Evolutionary conservation across 106 monocot genomes (phyloP), one percentile per base, ranked within the genome.

Genomic region (Apostasia ramifera): DNA sequence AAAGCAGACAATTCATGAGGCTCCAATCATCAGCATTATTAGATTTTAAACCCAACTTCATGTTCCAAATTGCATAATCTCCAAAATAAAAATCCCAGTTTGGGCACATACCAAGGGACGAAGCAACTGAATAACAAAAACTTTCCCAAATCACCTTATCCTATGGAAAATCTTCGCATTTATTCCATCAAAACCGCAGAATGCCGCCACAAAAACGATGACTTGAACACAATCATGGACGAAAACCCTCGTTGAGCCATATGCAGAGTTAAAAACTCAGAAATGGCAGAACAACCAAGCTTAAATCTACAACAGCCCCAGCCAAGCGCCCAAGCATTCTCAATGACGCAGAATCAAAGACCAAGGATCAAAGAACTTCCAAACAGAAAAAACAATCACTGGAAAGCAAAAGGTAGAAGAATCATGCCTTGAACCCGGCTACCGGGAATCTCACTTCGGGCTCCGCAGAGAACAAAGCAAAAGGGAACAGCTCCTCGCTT

Each of bases 101-200:
- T 50, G 50, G 50, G 50, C 50, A 50, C 50, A 50, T 8, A 50
- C 4, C 6, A 50, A 50, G 50, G 8, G 50, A 26, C 38, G 57
- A 2, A 57, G 38, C 26, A 26, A 57, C 57, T 3, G 10, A 37
- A 57, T 37, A 57, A 57, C 57, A 26, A 57, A 5, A 26, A 26
- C 38, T 57, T 57, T 26, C 38, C 38, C n/a, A 57, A 37, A 40
- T 9, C 8, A 26, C 26, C 40, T 59, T 37, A 40, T 59, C 40
- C 62, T 44, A 2, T 13, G 44, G 2, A 63, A 45, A 63, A 3
- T 14, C 12, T 63, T 63, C n/a, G 44, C 43, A 50, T 44, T 6
- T 9, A 46, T 63, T 63, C 44, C 62, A 63, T 43, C 44, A 63
- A 63, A 63, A 44, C 13, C 62, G 45, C 62, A 45, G 44, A 63